phyloP scores from a whole-genome alignment of 805 yeast species.

The Teunomyces funiuensis region DNA sequence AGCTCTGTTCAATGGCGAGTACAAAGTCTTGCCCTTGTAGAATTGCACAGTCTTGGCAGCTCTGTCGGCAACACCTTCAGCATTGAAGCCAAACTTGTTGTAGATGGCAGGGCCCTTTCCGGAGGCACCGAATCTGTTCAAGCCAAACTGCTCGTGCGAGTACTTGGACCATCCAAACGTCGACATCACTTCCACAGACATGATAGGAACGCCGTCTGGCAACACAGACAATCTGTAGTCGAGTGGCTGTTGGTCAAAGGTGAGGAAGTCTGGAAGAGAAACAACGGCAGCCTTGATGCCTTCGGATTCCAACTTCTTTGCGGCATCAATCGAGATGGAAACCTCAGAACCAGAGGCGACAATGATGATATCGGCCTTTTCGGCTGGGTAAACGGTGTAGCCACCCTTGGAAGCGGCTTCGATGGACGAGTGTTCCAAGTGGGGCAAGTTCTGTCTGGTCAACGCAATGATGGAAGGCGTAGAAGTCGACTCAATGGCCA shows the following conservation, averaged over 20 bases:
- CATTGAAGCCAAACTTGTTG: slow-evolving; percentile 85
- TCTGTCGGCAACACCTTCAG: slow-evolving; percentile 88
- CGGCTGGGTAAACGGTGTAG: slow-evolving; percentile 63
- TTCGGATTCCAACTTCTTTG: slow-evolving; percentile 62
- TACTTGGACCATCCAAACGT: slow-evolving; percentile 92
- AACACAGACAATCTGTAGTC: slow-evolving; percentile 83
- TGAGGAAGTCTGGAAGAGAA: slow-evolving; percentile 88
- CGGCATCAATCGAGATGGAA: slow-evolving; percentile 75
- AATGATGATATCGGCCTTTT: slow-evolving; percentile 66
- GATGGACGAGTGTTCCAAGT: slow-evolving; percentile 86
- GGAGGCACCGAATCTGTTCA: slow-evolving; percentile 95
- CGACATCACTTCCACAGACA: slow-evolving; percentile 92
- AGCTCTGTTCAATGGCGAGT: slow-evolving; percentile 79
- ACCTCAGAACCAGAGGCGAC: slow-evolving; percentile 97
- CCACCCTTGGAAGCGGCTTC: slow-evolving; percentile 96
- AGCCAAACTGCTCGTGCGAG: slow-evolving; percentile 95
- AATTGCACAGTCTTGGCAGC: slow-evolving; percentile 76
- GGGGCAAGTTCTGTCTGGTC: slow-evolving; percentile 88
- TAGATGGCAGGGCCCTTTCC: slow-evolving; percentile 84
- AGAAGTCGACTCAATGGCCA: slow-evolving; percentile 56
- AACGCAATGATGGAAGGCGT: slow-evolving; percentile 78
- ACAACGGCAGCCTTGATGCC: slow-evolving; percentile 82
- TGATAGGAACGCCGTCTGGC: slow-evolving; percentile 91
- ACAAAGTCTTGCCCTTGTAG: slow-evolving; percentile 73
- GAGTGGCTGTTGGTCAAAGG: slow-evolving; percentile 79